Evolutionary conservation across 495 filamentous ascomycete genomes (phyloP).

Genomic region (Schizothecium vesticola): DNA sequence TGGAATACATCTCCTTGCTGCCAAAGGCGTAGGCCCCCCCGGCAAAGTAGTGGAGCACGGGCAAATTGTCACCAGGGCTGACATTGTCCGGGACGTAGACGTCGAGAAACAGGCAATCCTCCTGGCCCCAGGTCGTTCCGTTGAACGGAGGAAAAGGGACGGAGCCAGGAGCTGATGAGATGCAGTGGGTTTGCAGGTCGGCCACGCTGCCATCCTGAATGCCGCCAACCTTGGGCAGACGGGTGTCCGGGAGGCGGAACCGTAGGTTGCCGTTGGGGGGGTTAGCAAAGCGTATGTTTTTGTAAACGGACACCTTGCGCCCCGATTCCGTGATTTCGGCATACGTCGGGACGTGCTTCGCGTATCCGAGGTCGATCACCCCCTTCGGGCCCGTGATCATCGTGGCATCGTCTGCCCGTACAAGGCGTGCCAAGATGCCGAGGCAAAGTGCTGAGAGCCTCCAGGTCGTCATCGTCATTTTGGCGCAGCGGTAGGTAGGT

Average conservation of each 20-base stretch:
- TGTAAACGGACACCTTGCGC: constrained; percentile 4
- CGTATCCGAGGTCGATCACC: too few relatives aligned
- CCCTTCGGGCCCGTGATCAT: too few relatives aligned
- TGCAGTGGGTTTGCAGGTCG: neutral
- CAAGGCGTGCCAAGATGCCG: too few relatives aligned
- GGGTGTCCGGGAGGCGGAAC: constrained; percentile 3
- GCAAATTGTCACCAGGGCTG: neutral
- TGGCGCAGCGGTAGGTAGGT: too few relatives aligned
- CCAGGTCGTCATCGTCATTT: too few relatives aligned
- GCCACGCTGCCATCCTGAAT: constrained; percentile 6
- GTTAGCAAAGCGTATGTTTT: constrained; percentile 15
- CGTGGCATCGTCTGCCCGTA: too few relatives aligned
- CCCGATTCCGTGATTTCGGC: constrained; percentile 7
- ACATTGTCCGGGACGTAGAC: constrained; percentile 8
- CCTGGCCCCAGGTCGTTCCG: constrained; percentile 9
- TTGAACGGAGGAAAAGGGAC: constrained; percentile 6
- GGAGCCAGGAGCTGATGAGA: neutral
- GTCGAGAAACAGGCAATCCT: constrained; percentile 13
- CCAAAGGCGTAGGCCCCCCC: constrained; percentile 11
- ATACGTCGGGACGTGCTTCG: constrained; percentile 8
- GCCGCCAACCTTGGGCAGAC: too few relatives aligned
- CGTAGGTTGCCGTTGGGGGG: constrained; percentile 4
- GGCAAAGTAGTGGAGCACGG: constrained; percentile 4
- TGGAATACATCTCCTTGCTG: constrained; percentile 7
- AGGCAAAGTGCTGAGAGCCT: too few relatives aligned